phyloP scores from a whole-genome alignment of 805 yeast genomes.

The Candida sakaeoensis region DNA sequence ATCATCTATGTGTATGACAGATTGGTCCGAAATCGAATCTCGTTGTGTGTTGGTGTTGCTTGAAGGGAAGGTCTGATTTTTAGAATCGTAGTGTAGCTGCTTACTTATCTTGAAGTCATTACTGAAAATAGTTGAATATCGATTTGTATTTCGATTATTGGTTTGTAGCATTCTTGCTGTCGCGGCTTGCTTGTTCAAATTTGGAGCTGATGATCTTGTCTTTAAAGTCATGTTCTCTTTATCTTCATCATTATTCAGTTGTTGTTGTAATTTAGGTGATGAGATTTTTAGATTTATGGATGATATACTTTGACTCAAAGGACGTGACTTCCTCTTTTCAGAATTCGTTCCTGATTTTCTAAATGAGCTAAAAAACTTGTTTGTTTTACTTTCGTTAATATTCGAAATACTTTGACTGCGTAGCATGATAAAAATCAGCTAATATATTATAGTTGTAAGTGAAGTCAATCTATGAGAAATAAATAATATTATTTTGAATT shows the following conservation, averaged over 20 bases:
- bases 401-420: slow-evolving; percentile 25
- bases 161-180: slow-evolving; percentile 1
- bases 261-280: slow-evolving; percentile 2
- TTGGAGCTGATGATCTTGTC: slow-evolving; percentile 22
- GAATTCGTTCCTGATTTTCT: slow-evolving; percentile 7
- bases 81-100: neutral
- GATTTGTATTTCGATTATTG: neutral
- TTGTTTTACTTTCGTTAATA: slow-evolving; percentile 18
- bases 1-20: slow-evolving; percentile 15
- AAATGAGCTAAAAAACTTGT: slow-evolving; percentile 13
- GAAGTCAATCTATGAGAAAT: neutral
- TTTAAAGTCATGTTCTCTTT: slow-evolving; percentile 12
- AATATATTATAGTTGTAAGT: neutral
- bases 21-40: slow-evolving; percentile 12
- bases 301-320: slow-evolving; percentile 15
- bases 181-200: slow-evolving; percentile 12
- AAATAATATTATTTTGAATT: no score
- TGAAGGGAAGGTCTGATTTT: neutral
- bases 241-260: neutral
- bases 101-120: neutral
- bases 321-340: slow-evolving; percentile 12
- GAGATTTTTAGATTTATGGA: slow-evolving; percentile 9
- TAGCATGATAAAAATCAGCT: slow-evolving; percentile 22
- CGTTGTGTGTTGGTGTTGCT: no score
- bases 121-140: slow-evolving; percentile 5